Evolutionary conservation across 2,329 filamentous ascomycete genomes (phyloP).

Genomic region (Ophidiomyces ophidiicola): DNA sequence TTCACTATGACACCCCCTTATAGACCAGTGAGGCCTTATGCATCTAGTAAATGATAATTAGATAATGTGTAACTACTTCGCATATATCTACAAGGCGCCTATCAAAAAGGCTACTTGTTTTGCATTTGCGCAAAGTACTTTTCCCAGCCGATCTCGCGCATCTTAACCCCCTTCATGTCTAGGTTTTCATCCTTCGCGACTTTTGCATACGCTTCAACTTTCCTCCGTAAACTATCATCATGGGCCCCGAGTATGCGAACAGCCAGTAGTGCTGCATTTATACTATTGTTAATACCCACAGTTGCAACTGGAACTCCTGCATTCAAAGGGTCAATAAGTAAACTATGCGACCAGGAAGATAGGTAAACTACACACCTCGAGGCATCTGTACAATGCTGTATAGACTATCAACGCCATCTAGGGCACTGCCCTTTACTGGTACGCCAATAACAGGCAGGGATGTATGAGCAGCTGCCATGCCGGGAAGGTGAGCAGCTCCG

Average conservation of each 20-base stretch:
- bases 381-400: constrained; percentile 70
- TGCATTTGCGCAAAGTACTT: constrained; percentile 36
- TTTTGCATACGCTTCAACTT: constrained; percentile 34
- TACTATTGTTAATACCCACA: constrained; percentile 68
- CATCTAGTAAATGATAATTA: no score
- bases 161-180: constrained; percentile 32
- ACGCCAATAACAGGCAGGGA: constrained; percentile 65
- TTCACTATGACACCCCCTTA: no score
- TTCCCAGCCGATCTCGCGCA: constrained; percentile 34
- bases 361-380: constrained; percentile 31
- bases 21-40: no score
- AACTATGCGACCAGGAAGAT: background rate
- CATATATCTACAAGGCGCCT: no score
- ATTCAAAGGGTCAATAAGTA: constrained; percentile 18
- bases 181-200: constrained; percentile 32
- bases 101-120: constrained; percentile 11
- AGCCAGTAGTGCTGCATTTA: constrained; percentile 63
- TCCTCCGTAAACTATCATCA: constrained; percentile 30
- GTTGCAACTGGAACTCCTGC: constrained; percentile 60
- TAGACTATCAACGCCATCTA: constrained; percentile 61
- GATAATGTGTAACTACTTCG: no score
- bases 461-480: constrained; percentile 63
- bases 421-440: constrained; percentile 58
- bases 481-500: constrained; percentile 59
- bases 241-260: constrained; percentile 52